Evolutionary conservation across 116 monocot species (phyloP).

Genomic region (Posidonia oceanica): DNA sequence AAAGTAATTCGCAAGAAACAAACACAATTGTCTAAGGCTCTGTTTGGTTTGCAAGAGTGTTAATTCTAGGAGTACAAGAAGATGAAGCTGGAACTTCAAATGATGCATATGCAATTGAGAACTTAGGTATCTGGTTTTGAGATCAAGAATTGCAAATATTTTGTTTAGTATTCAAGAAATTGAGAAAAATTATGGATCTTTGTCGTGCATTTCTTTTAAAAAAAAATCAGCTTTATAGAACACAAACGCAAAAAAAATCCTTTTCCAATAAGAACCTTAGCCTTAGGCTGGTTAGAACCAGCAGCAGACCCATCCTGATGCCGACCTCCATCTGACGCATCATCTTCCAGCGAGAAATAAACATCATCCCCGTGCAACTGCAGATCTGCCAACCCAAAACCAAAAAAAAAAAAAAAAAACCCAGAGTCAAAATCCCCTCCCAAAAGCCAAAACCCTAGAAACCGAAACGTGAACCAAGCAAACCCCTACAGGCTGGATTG

Average conservation of each 20-base stretch:
- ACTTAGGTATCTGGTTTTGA: too few species aligned
- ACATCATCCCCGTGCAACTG: conserved; percentile 86
- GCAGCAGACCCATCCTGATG: conserved; percentile 20
- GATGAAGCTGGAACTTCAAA: too few species aligned
- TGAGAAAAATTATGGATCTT: too few species aligned
- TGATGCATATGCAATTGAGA: too few species aligned
- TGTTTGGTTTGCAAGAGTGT: too few species aligned
- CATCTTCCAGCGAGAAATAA: conserved; percentile 67
- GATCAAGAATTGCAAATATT: too few species aligned
- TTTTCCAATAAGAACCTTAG: conserved; percentile 2
- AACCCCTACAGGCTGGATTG: conserved; percentile 58
- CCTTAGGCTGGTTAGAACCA: neutral
- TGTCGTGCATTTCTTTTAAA: too few species aligned
- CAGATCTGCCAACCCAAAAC: conserved; percentile 16
- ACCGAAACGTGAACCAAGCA: neutral
- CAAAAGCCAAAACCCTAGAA: neutral
- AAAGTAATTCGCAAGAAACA: neutral
- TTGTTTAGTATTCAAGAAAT: too few species aligned
- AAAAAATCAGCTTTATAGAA: too few species aligned
- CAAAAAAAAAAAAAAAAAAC: neutral
- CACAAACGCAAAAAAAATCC: neutral
- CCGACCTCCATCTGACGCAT: conserved; percentile 27
- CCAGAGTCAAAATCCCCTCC: neutral
- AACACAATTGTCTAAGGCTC: too few species aligned
- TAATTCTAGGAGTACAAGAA: too few species aligned